Percentiles rank a stretch among this genome's conserved stretches.
Evolutionary conservation across 164 flowering plant genomes (phyloP).

Genomic region (Liriodendron chinense): DNA sequence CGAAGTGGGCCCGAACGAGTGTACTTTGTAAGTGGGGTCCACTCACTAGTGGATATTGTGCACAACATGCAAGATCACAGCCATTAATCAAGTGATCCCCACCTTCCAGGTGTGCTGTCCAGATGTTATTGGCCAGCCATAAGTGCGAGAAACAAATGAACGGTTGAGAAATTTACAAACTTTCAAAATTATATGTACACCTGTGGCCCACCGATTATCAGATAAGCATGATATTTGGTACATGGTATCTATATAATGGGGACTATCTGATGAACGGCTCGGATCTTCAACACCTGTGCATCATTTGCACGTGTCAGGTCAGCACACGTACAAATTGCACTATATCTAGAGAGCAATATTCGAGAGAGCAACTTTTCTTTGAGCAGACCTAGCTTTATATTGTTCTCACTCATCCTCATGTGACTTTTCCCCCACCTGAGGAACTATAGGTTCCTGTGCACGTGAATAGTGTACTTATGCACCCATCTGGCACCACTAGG

Average conservation of each 20-base stretch:
- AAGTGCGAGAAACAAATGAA: neutral
- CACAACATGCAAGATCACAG: too few species aligned
- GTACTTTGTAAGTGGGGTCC: neutral
- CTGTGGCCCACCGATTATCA: neutral
- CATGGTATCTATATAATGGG: neutral
- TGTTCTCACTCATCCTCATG: constrained; percentile 29
- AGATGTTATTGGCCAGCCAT: too few species aligned
- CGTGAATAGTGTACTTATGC: neutral
- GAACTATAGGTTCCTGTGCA: neutral
- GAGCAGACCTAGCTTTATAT: constrained; percentile 18
- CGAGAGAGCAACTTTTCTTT: neutral
- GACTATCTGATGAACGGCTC: neutral
- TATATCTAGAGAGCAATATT: neutral
- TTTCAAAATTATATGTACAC: too few species aligned
- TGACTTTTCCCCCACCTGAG: constrained; percentile 1
- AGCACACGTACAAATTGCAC: neutral
- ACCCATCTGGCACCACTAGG: neutral
- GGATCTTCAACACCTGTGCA: neutral
- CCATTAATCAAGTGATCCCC: too few species aligned
- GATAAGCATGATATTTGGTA: neutral
- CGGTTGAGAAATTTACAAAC: neutral
- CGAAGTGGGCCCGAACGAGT: neutral
- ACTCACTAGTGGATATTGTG: too few species aligned
- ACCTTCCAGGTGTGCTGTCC: too few species aligned
- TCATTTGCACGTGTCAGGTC: neutral